Percentiles rank a stretch among this genome's conserved stretches.
These are phyloP conservation scores for Termitomyces sp. DNA, from an alignment of 768 basidiomycete species.

Conservation along the genomic window DNA sequence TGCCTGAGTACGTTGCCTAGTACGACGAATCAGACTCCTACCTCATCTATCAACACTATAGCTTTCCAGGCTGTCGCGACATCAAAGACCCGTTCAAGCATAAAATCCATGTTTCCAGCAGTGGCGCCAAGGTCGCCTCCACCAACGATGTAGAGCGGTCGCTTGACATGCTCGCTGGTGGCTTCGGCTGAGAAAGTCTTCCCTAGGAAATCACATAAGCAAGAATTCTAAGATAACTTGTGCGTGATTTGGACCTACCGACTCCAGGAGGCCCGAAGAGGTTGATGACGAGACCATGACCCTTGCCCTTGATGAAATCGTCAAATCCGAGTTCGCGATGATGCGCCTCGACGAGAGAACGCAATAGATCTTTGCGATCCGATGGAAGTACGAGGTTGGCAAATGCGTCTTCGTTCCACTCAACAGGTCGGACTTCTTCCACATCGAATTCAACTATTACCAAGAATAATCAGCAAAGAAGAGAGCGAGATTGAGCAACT, in stretches of 20 bases:
- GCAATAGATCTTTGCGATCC: conserved; percentile 46
- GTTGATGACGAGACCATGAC: conserved; percentile 44
- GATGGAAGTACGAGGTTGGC: conserved; percentile 52
- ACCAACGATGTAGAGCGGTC: conserved; percentile 48
- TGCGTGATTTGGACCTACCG: conserved; percentile 23
- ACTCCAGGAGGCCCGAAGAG: conserved; percentile 56
- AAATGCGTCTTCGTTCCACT: conserved; percentile 55
- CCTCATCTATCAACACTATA: conserved; percentile 51
- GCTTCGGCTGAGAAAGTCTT: conserved; percentile 59
- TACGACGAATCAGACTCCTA: conserved; percentile 1
- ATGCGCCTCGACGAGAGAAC: conserved; percentile 54
- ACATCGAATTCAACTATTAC: conserved; percentile 54
- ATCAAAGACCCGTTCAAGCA: conserved; percentile 43
- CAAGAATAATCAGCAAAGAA: neutral
- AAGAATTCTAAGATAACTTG: neutral
- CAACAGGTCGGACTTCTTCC: conserved; percentile 44
- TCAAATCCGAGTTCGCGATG: conserved; percentile 46
- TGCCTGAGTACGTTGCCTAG: conserved; percentile 3
- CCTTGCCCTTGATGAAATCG: conserved; percentile 62
- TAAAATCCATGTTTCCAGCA: conserved; percentile 36
- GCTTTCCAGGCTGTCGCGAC: conserved; percentile 59
- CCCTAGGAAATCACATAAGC: conserved; percentile 18
- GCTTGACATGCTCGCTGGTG: conserved; percentile 47
- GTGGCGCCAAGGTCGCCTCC: conserved; percentile 51
- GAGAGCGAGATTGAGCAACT: neutral